A percentile compares a stretch with the other conserved stretches of the same genome.
phyloP scores from a whole-genome alignment of 345 rosid species.

The Arabidopsis suecica region DNA sequence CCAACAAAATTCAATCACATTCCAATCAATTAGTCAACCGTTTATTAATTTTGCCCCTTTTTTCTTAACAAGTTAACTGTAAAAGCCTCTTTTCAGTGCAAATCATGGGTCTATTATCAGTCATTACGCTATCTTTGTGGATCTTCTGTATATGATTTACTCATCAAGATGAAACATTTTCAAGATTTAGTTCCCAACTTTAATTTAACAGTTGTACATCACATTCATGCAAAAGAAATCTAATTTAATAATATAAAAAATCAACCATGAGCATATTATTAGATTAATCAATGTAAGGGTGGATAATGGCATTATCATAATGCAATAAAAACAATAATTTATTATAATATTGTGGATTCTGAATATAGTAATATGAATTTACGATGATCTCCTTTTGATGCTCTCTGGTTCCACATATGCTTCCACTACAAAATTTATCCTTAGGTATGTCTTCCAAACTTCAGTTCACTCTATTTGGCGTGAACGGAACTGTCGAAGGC shows the following conservation, averaged over 20 bases:
- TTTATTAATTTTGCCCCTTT: conserved; percentile 22
- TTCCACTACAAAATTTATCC: no score
- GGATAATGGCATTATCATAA: not conserved
- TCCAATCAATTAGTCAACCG: conserved; percentile 41
- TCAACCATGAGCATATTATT: not conserved
- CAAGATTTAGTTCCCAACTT: not conserved
- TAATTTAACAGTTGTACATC: conserved; percentile 33
- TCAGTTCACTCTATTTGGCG: no score
- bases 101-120: conserved; percentile 40
- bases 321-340: not conserved
- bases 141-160: conserved; percentile 34
- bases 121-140: conserved; percentile 37
- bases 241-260: not conserved
- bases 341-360: not conserved
- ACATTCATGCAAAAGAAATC: conserved; percentile 29
- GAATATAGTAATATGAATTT: not conserved
- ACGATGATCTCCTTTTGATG: no score
- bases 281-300: not conserved
- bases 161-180: conserved; percentile 21
- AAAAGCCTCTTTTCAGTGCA: conserved; percentile 26
- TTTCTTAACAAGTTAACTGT: not conserved
- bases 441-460: no score
- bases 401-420: no score
- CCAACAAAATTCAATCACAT: conserved; percentile 41
- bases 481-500: no score